Percentiles rank a stretch among this genome's conserved stretches.
Evolutionary conservation across 805 yeast species (phyloP).

Genomic region (Wickerhamiella australiensis): DNA sequence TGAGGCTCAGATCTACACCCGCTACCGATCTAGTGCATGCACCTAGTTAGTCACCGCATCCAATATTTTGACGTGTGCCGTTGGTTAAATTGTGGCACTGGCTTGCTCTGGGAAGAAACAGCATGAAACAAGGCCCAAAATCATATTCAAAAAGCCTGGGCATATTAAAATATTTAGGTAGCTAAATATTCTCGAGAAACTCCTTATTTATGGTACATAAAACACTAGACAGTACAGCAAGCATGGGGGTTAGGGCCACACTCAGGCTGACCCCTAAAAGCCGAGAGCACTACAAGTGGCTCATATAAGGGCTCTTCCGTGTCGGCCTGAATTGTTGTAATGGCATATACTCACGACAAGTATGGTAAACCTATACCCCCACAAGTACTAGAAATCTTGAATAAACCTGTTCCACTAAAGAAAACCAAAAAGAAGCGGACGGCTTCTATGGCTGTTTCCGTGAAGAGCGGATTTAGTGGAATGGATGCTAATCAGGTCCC

Average conservation of each 20-base stretch:
- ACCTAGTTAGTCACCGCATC: not conserved
- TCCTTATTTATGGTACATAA: too few relatives aligned
- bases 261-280: not conserved
- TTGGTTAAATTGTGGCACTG: not conserved
- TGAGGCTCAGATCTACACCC: too few relatives aligned
- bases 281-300: not conserved
- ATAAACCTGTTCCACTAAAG: constrained; percentile 9
- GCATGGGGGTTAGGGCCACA: not conserved
- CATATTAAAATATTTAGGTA: too few relatives aligned
- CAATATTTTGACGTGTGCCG: not conserved
- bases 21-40: not conserved
- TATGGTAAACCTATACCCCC: constrained; percentile 13
- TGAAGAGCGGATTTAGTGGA: not conserved
- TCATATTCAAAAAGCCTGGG: too few relatives aligned
- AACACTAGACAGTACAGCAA: too few relatives aligned
- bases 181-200: too few relatives aligned
- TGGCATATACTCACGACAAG: constrained; percentile 11
- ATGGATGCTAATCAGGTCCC: not conserved
- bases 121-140: too few relatives aligned
- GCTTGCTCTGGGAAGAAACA: too few relatives aligned
- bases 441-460: not conserved
- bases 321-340: not conserved
- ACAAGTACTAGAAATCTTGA: constrained; percentile 5
- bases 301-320: not conserved
- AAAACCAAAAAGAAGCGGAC: not conserved